These are phyloP conservation scores for Syzygium jambos DNA, from an alignment of 345 rosid species.

Conservation along the genomic window DNA sequence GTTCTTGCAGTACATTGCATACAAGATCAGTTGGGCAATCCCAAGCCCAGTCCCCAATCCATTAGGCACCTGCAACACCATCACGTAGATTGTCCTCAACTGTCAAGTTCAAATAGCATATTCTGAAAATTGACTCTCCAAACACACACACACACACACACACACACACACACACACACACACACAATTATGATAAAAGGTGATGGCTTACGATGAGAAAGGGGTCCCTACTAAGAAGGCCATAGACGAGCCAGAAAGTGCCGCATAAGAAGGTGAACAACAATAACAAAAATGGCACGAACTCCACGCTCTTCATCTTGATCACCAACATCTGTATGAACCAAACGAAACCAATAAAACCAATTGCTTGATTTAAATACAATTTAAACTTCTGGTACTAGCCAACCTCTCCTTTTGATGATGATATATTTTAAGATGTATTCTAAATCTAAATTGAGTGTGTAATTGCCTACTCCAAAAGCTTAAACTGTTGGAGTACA, in stretches of 20 bases:
- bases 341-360: background rate
- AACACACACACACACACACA: too few relatives aligned
- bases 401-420: background rate
- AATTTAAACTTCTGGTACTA: background rate
- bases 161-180: background rate
- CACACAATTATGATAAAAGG: background rate
- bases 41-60: conserved; percentile 28
- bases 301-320: conserved; percentile 35
- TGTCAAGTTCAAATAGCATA: background rate
- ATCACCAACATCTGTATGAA: conserved; percentile 22
- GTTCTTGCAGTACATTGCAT: conserved; percentile 23
- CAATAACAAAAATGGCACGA: conserved; percentile 31
- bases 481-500: background rate
- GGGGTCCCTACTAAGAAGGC: conserved; percentile 24
- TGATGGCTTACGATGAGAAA: conserved; percentile 25
- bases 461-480: background rate
- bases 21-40: conserved; percentile 19
- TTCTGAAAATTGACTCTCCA: background rate
- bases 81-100: background rate
- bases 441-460: background rate
- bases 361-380: background rate
- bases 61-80: conserved; percentile 20
- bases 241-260: conserved; percentile 28
- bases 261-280: conserved; percentile 26
- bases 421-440: background rate